phyloP scores from a whole-genome alignment of 1,284 basidiomycete genomes.

The Albatrellus sp. region DNA sequence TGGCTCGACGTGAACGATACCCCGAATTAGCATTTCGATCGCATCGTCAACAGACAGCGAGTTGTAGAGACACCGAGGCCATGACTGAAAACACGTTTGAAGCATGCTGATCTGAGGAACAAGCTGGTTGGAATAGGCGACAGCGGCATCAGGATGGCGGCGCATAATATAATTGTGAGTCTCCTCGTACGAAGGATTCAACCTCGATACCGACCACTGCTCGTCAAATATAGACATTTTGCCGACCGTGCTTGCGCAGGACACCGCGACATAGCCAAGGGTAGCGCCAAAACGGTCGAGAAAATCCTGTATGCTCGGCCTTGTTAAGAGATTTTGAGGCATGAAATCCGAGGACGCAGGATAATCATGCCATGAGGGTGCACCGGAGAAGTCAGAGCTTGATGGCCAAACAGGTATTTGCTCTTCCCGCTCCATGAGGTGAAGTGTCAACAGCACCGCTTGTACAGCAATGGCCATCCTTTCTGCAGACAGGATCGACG shows the following conservation, averaged over 20 bases:
- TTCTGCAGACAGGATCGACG: conserved; percentile 50
- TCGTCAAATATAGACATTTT: conserved; percentile 80
- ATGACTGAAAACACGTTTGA: conserved; percentile 71
- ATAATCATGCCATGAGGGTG: conserved; percentile 55
- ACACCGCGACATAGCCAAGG: conserved; percentile 48
- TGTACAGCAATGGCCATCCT: conserved; percentile 67
- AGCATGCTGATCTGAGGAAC: conserved; percentile 64
- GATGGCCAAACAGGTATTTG: conserved; percentile 67
- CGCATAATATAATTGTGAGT: conserved; percentile 49
- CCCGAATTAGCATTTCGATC: conserved; percentile 72
- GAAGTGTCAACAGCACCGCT: conserved; percentile 66
- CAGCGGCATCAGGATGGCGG: conserved; percentile 57
- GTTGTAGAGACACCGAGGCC: conserved; percentile 70
- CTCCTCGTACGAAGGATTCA: conserved; percentile 59
- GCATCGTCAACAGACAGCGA: conserved; percentile 47
- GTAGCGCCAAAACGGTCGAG: conserved; percentile 55
- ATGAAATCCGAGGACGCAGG: conserved; percentile 56
- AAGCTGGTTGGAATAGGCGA: conserved; percentile 60
- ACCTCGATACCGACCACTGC: conserved; percentile 52
- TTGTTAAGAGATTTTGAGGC: conserved; percentile 38
- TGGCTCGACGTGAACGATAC: conserved; percentile 78
- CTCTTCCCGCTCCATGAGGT: conserved; percentile 62
- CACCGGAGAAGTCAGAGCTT: conserved; percentile 52
- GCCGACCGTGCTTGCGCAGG: conserved; percentile 62
- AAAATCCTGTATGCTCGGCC: conserved; percentile 68